A percentile compares a stretch with the other conserved stretches of the same genome.
Conservation (phyloP, 805 yeast species). For the Wickerhamomyces sydowiorum region DNA sequence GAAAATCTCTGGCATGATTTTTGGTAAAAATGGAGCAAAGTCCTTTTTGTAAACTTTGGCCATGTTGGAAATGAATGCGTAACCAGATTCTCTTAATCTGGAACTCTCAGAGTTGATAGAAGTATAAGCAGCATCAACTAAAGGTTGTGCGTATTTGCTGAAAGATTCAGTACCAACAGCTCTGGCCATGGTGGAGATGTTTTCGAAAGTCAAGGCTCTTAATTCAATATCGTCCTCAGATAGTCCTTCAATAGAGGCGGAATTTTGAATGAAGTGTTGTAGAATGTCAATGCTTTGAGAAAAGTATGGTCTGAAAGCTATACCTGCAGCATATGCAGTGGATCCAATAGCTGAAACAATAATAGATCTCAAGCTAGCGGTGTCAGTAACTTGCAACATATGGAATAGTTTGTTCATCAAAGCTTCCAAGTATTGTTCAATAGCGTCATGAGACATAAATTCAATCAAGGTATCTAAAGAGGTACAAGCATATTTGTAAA, state of each 20-base stretch:
- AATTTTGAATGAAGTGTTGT: constrained; percentile 73
- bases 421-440: constrained; percentile 76
- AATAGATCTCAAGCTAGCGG: constrained; percentile 65
- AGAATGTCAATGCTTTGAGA: constrained; percentile 71
- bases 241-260: constrained; percentile 66
- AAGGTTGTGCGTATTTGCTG: constrained; percentile 78
- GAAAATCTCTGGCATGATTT: constrained; percentile 78
- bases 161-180: constrained; percentile 94
- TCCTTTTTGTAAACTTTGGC: constrained; percentile 93
- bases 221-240: constrained; percentile 87
- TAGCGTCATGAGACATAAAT: constrained; percentile 83
- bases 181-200: constrained; percentile 89
- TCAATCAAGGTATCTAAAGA: constrained; percentile 92
- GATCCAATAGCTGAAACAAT: constrained; percentile 96
- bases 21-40: constrained; percentile 79
- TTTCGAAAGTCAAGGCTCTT: constrained; percentile 88
- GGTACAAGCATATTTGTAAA: constrained; percentile 85
- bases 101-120: constrained; percentile 74
- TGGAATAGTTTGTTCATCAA: constrained; percentile 84
- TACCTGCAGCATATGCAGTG: constrained; percentile 93
- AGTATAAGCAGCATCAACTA: constrained; percentile 80
- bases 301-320: constrained; percentile 81
- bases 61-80: constrained; percentile 87
- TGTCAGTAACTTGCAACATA: constrained; percentile 73
- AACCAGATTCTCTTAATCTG: constrained; percentile 91